Conservation (phyloP, 2,329 filamentous ascomycete species). For the Aspergillus alliaceus region DNA sequence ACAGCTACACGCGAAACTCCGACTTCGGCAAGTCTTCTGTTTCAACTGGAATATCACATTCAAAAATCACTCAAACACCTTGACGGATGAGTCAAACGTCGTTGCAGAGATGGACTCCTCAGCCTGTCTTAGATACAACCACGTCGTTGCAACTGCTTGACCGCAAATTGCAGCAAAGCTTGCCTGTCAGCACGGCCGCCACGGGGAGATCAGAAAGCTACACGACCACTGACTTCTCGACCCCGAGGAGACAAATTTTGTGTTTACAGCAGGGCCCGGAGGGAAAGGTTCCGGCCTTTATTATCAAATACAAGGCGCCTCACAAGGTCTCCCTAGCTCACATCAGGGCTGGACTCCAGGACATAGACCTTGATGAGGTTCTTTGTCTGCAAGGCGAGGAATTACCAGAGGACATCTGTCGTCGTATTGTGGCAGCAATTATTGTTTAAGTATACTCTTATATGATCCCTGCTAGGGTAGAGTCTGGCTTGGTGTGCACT, state of each 20-base stretch:
- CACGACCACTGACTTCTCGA: slow-evolving; percentile 10
- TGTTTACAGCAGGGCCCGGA: slow-evolving; percentile 28
- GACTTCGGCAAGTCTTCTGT: slow-evolving; percentile 13
- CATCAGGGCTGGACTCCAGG: slow-evolving; percentile 44
- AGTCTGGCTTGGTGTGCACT: slow-evolving; percentile 46
- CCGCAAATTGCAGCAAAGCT: neutral
- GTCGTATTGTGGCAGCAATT: slow-evolving; percentile 41
- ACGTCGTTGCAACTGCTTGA: slow-evolving; percentile 12
- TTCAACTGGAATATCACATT: slow-evolving; percentile 1
- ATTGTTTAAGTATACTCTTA: slow-evolving; percentile 52
- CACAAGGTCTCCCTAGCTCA: slow-evolving; percentile 48
- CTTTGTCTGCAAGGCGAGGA: slow-evolving; percentile 34
- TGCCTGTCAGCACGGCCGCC: neutral
- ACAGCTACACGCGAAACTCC: too few relatives aligned
- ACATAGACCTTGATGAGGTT: slow-evolving; percentile 44
- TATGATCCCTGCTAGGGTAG: slow-evolving; percentile 49
- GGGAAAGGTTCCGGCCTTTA: slow-evolving; percentile 24
- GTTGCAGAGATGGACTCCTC: slow-evolving; percentile 5
- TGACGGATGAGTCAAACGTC: slow-evolving; percentile 11
- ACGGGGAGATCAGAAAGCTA: neutral
- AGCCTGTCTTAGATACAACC: slow-evolving; percentile 6
- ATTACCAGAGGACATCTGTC: slow-evolving; percentile 36
- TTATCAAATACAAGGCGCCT: slow-evolving; percentile 50
- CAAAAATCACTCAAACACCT: slow-evolving; percentile 13
- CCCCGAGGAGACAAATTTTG: slow-evolving; percentile 36